Base-by-base conservation (phyloP, 139 green algal genomes). In the Chlorella ohadii region DNA sequence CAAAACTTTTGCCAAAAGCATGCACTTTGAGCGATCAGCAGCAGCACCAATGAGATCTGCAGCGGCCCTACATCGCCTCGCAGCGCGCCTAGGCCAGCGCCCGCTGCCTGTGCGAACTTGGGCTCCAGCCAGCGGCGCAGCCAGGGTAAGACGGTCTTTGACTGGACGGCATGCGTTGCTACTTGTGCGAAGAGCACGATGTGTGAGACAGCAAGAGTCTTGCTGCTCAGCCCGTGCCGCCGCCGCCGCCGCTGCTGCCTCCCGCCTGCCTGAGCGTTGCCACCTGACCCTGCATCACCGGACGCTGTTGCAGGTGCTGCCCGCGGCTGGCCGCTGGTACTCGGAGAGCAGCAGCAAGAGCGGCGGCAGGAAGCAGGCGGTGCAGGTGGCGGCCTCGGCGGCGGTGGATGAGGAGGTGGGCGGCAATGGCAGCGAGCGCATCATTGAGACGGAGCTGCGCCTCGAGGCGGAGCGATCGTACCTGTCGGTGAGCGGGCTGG, bases 391-490 rank as follows among this genome's bases (percentile, higher is more conserved):
- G 23, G 76, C 64, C 23, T 28, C 55, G 9, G 74, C 76, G 0
- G 39, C 76, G 36, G 59, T 47, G 25, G 76, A 80, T 1, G 55
- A 22, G 19, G 7, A 3, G 20, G 36, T 25, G 7, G 15, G 4
- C 20, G 57, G 57, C 20, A 61, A 47, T 23, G 75, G 84, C 34
- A 71, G n/a, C 63, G 82, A 64, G 47, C 63, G 86, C 34, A 86
- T 93, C 51, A 86, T 94, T 3, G 89, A 94, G 36, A 90, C 85
- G 2, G 78, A 91, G 44, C 88, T 94, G 31, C 70, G 76, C 7
- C 44, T 67, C 17, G 91, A 94, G 66, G 88, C 89, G 5, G 84
- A 93, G 76, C 39, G 89, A 28, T 94, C 91, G 4, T 94, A 94
- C 82, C 59, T 94, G 31, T 79, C 90, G 71, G 89, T 91, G 57